A percentile compares a stretch with the other conserved stretches of the same genome.
phyloP scores from a whole-genome alignment of 495 filamentous ascomycete genomes.

The Ramalina peruviana region DNA sequence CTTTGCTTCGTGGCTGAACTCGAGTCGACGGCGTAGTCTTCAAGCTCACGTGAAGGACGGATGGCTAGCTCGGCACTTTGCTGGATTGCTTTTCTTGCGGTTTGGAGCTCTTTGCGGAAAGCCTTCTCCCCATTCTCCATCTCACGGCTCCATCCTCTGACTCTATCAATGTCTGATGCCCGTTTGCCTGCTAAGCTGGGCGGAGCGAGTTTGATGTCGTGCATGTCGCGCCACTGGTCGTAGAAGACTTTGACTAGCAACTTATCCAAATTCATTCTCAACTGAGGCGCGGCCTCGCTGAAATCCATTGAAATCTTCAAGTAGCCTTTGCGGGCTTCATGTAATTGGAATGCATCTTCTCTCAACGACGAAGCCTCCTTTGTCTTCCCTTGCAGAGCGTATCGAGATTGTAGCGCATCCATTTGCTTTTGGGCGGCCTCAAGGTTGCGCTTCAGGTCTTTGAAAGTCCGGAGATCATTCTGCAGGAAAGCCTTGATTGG shows the following conservation, averaged over 20 bases:
- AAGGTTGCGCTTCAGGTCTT: constrained; percentile 59
- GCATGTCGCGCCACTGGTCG: constrained; percentile 79
- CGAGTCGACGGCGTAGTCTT: constrained; percentile 79
- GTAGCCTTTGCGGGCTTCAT: constrained; percentile 84
- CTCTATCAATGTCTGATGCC: constrained; percentile 69
- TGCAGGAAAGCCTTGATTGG: constrained; percentile 65
- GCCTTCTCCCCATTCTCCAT: constrained; percentile 73
- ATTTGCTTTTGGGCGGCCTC: constrained; percentile 73
- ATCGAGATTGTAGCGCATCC: constrained; percentile 65
- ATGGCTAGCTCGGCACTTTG: constrained; percentile 54
- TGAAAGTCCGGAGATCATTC: constrained; percentile 56
- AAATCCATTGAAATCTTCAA: constrained; percentile 89
- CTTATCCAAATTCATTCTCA: constrained; percentile 68
- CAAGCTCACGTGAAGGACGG: constrained; percentile 77
- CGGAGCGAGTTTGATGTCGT: constrained; percentile 44
- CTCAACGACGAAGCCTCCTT: constrained; percentile 83
- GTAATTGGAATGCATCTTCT: constrained; percentile 92
- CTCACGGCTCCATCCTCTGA: constrained; percentile 81
- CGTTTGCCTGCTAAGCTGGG: constrained; percentile 44
- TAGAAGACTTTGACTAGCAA: constrained; percentile 71
- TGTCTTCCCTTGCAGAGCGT: constrained; percentile 71
- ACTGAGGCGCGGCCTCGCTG: constrained; percentile 68
- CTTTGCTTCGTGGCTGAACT: constrained; percentile 69
- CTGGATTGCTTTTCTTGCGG: constrained; percentile 70
- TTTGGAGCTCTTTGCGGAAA: constrained; percentile 65